These are phyloP conservation scores for Abeoforma whisleri DNA, from an alignment of 78 protist genomes.

Conservation along the genomic window DNA sequence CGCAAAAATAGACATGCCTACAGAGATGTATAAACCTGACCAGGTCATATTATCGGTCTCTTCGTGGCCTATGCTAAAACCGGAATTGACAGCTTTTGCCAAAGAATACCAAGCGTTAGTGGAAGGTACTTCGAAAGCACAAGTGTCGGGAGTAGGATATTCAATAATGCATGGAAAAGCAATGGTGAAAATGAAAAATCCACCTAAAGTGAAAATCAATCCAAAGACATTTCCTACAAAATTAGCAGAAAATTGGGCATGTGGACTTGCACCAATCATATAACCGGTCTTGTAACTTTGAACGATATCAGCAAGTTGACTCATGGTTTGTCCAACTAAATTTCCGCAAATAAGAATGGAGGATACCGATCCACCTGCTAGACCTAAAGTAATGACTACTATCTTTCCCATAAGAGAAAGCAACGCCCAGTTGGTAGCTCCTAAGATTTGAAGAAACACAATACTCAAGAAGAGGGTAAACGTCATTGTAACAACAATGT, in stretches of 20 bases:
- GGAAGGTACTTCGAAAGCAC: neutral
- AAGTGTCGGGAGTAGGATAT: neutral
- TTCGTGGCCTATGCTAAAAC: neutral
- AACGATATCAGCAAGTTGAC: slow-evolving; percentile 23
- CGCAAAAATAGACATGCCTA: neutral
- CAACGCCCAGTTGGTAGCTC: slow-evolving; percentile 36
- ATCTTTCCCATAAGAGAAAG: slow-evolving; percentile 29
- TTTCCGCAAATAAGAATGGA: slow-evolving; percentile 16
- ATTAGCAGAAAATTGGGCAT: slow-evolving; percentile 34
- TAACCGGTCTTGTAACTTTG: slow-evolving; percentile 30
- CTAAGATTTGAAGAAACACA: slow-evolving; percentile 25
- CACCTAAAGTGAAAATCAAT: slow-evolving; percentile 2
- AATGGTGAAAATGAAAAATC: slow-evolving; percentile 22
- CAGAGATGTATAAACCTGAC: neutral
- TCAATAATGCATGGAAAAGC: slow-evolving; percentile 38
- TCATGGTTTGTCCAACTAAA: slow-evolving; percentile 24
- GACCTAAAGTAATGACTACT: slow-evolving; percentile 31
- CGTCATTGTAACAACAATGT: neutral
- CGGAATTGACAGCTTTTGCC: neutral
- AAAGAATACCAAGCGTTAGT: neutral
- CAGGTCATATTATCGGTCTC: neutral
- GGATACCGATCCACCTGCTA: neutral
- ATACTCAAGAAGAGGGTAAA: slow-evolving; percentile 36
- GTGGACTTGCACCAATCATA: slow-evolving; percentile 39
- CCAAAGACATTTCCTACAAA: slow-evolving; percentile 15